Evolutionary conservation across 495 filamentous ascomycete genomes (phyloP), one percentile per base, ranked within the genome.

Genomic region (Neurospora tetrasperma): DNA sequence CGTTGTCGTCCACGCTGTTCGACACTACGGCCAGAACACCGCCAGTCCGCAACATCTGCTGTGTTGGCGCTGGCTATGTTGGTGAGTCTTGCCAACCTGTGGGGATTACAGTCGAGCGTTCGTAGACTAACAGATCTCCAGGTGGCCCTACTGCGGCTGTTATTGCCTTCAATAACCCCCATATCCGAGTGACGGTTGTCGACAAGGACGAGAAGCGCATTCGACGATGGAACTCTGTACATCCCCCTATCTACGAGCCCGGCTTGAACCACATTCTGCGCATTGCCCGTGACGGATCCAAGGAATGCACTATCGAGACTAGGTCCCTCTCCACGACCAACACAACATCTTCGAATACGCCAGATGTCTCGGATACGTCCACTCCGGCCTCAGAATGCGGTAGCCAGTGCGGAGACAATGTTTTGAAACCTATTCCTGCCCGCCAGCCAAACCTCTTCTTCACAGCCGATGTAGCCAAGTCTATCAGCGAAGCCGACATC

Each of bases 221-320:
- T 73, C 83, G 82, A 59, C 84, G 86, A 66, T 94, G 92, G 92
- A 91, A 92, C 70, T 91, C 90, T 0, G 80, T 84, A 62, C 87
- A 89, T 75, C 85, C 94, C 38, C 92, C 92, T 20, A 92, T 95
- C 71, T 90, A 92, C 78, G 92, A 95, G 78, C 89, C 91, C 2
- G 91, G 89, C 3, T 81, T 95, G 8, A 77, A 85, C 38, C 86
- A 90, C 7, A 85, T 93, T n/a, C 88, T 94, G 12, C 83, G 86
- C 43, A 79, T 87, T 18, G 83, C 89, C 23, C 86, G 91, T 35
- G 90, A 93, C 74, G 87, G 88, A 16, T 76, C 76, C 2, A 74
- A 72, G 69, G 68, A 71, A 14, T 81, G 75, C 62, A 54, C 39
- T 41, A 79, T 84, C 71, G 39, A 43, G 48, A 82, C 80, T 69